Conservation (phyloP, 164 flowering plant genomes). For the Vitis labrusca region DNA sequence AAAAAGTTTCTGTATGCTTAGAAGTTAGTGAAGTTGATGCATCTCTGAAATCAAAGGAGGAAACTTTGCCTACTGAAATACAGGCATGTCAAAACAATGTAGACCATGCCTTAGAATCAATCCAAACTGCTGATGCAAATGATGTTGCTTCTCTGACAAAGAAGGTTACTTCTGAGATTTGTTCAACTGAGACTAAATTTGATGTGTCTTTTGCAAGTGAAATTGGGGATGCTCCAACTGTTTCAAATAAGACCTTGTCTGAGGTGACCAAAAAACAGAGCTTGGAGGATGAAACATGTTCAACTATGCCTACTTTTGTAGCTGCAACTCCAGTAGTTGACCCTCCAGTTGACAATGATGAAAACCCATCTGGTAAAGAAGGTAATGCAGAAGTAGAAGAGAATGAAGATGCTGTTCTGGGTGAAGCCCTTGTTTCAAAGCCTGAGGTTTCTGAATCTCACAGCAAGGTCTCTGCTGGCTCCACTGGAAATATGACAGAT, state of each 20-base stretch:
- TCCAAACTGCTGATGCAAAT: constrained; percentile 27
- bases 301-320: neutral
- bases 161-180: constrained; percentile 28
- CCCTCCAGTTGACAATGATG: constrained; percentile 2
- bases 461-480: neutral
- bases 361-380: constrained; percentile 6
- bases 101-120: constrained; percentile 9
- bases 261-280: constrained; percentile 1
- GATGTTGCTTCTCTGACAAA: constrained; percentile 37
- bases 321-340: constrained; percentile 6
- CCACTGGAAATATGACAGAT: neutral
- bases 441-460: constrained; percentile 2
- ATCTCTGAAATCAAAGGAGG: constrained; percentile 3
- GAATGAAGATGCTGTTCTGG: neutral
- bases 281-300: neutral
- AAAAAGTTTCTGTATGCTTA: neutral
- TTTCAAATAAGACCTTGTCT: neutral
- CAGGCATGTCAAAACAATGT: neutral
- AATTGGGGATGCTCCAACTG: constrained; percentile 2
- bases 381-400: neutral
- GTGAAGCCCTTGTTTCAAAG: neutral
- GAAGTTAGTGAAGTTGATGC: constrained; percentile 6
- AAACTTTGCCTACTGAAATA: neutral
- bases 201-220: constrained; percentile 6
- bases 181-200: neutral